Conservation (phyloP, 2,329 filamentous ascomycete species). For the Thielaviopsis euricoi region DNA sequence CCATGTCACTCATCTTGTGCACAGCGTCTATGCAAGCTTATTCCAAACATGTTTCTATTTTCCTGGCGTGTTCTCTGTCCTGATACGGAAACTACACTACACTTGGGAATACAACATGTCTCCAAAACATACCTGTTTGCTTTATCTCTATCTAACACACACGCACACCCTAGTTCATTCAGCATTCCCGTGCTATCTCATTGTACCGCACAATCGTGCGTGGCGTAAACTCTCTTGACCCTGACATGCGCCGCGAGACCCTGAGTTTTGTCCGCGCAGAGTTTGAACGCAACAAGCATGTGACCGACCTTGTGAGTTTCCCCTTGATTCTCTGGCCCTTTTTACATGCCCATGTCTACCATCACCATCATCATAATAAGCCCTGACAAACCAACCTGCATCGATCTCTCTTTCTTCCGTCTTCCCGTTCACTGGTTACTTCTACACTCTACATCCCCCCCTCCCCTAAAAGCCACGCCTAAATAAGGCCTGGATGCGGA, state of each 20-base stretch:
- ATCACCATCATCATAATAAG: neutral
- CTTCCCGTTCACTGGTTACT: neutral
- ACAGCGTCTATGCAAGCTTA: neutral
- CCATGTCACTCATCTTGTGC: too few relatives aligned
- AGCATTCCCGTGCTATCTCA: slow-evolving; percentile 35
- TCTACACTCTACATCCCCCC: neutral
- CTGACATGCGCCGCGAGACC: slow-evolving; percentile 36
- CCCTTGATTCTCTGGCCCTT: neutral
- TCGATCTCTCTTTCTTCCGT: neutral
- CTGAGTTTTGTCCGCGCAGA: slow-evolving; percentile 40
- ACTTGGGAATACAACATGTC: neutral
- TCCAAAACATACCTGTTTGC: neutral
- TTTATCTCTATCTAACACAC: neutral
- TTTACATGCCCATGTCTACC: neutral
- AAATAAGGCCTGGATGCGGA: too few relatives aligned
- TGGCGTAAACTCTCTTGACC: slow-evolving; percentile 36
- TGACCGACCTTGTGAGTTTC: slow-evolving; percentile 36
- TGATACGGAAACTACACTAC: too few relatives aligned
- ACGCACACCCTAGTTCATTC: slow-evolving; percentile 34
- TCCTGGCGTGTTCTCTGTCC: neutral
- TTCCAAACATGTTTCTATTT: neutral
- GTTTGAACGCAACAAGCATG: slow-evolving; percentile 40
- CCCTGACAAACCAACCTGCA: neutral
- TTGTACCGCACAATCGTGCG: slow-evolving; percentile 43
- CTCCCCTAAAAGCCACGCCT: neutral